These are phyloP conservation scores for Suillus brevipes DNA, from an alignment of 768 basidiomycete genomes.

Conservation along the genomic window DNA sequence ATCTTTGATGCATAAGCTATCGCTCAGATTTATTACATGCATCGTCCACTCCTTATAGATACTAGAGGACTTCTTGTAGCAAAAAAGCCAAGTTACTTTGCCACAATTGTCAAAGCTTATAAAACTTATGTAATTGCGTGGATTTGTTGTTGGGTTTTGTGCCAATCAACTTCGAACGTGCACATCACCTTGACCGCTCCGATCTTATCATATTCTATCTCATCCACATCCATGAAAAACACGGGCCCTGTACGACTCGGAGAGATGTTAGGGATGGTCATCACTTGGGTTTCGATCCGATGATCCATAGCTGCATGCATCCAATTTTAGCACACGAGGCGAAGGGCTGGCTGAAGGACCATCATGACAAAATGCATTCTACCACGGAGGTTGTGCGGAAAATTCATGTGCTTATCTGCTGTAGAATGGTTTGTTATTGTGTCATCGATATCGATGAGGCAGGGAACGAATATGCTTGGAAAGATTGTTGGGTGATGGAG, in stretches of 20 bases:
- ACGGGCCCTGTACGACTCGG: neutral
- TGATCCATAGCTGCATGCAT: neutral
- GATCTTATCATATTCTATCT: neutral
- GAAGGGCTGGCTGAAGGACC: neutral
- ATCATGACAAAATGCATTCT: neutral
- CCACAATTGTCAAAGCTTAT: no score
- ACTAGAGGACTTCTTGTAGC: neutral
- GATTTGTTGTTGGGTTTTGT: neutral
- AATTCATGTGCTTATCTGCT: neutral
- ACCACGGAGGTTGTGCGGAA: neutral
- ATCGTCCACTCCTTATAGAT: conserved; percentile 2
- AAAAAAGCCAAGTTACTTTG: neutral
- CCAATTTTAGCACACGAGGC: neutral
- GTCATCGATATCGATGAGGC: neutral
- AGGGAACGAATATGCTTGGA: neutral
- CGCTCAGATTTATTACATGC: neutral
- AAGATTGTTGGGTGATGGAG: neutral
- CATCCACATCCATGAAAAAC: neutral
- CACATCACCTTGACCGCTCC: neutral
- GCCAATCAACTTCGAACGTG: neutral
- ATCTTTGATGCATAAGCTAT: conserved; percentile 1
- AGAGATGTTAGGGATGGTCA: neutral
- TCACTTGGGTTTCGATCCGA: neutral
- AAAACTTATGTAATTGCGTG: no score
- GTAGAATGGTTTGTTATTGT: neutral